Conservation (phyloP, 1,284 basidiomycete genomes). For the Microbotryum saponariae region DNA sequence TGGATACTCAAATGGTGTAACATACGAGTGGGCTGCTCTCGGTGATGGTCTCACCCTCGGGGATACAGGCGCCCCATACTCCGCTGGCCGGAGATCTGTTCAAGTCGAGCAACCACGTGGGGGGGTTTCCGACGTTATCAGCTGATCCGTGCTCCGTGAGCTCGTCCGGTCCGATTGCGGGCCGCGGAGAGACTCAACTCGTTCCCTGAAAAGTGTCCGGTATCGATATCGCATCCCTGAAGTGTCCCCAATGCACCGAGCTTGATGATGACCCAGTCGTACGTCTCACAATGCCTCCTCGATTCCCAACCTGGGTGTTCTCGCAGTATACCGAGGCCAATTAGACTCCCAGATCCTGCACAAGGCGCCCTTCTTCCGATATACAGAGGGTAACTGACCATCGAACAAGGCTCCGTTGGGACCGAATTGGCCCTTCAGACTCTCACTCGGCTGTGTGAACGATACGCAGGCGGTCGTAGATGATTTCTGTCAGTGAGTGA, state of each 20-base stretch:
- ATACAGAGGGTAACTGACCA: constrained; percentile 38
- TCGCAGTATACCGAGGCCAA: too few species aligned
- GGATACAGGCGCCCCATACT: constrained; percentile 33
- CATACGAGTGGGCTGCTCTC: constrained; percentile 29
- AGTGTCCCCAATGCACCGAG: constrained; percentile 63
- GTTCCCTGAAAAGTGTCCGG: constrained; percentile 91
- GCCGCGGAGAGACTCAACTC: constrained; percentile 48
- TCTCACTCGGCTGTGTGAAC: constrained; percentile 59
- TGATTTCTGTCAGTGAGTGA: neutral
- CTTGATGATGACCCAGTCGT: constrained; percentile 91
- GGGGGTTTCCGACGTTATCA: too few species aligned
- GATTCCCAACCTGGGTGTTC: constrained; percentile 65
- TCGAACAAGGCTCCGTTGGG: constrained; percentile 90
- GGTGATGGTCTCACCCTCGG: constrained; percentile 18
- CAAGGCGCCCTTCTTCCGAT: too few species aligned
- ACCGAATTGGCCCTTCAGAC: constrained; percentile 87
- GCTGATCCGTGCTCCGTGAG: constrained; percentile 14
- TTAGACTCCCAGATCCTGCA: too few species aligned
- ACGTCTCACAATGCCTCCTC: constrained; percentile 73
- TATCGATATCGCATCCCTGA: constrained; percentile 89
- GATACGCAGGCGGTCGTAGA: neutral
- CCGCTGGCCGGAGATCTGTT: constrained; percentile 35
- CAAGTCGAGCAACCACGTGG: constrained; percentile 1
- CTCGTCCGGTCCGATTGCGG: constrained; percentile 13
- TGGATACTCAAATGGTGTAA: neutral